Evolutionary conservation across 495 filamentous ascomycete species (phyloP).

Genomic region (Penicillium canariense): DNA sequence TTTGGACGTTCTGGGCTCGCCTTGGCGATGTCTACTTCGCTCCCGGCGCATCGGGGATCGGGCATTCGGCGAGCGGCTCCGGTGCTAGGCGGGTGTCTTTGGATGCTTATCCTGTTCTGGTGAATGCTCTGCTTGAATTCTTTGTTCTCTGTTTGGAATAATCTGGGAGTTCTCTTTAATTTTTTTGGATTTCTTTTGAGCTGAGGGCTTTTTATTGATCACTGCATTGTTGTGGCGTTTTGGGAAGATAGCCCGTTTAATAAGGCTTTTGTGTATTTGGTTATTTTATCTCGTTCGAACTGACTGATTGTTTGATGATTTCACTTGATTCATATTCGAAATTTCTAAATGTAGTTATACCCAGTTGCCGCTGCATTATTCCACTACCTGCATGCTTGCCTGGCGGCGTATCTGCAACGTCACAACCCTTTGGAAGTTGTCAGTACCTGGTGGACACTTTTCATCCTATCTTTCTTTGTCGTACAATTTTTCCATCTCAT

Average conservation of each 20-base stretch:
- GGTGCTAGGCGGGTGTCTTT: neutral
- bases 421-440: no score
- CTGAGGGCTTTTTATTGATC: constrained; percentile 22
- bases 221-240: constrained; percentile 32
- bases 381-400: no score
- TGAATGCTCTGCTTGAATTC: neutral
- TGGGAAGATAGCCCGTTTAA: constrained; percentile 11
- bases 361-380: neutral
- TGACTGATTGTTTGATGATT: neutral
- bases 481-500: no score
- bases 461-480: no score
- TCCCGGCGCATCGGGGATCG: constrained; percentile 10
- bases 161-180: constrained; percentile 16
- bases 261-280: constrained; percentile 2
- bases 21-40: neutral
- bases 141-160: constrained; percentile 6
- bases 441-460: no score
- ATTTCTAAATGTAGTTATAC: neutral
- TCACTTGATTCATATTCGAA: neutral
- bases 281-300: constrained; percentile 7
- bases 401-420: no score
- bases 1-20: constrained; percentile 12
- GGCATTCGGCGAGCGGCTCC: neutral
- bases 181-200: constrained; percentile 18
- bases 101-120: neutral